A percentile compares a stretch with the other conserved stretches of the same genome.
Evolutionary conservation across 1,284 basidiomycete species (phyloP).

Genomic region (Cutaneotrichosporon curvatum): DNA sequence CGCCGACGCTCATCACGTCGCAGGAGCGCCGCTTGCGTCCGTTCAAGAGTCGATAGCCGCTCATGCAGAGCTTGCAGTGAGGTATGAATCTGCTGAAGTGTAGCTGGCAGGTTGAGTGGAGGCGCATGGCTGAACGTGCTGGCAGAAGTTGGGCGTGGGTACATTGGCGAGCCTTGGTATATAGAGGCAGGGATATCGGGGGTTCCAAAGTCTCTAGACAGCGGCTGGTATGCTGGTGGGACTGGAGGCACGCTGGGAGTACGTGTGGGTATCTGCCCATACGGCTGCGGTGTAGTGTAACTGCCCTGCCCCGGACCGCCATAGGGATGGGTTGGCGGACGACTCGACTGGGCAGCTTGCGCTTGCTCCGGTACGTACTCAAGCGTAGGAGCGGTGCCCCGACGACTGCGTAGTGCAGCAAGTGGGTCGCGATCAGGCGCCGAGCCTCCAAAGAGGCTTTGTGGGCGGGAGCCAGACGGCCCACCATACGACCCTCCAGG

Average conservation of each 20-base stretch:
- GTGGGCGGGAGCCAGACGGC: slow-evolving; percentile 3
- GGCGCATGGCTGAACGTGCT: slow-evolving; percentile 39
- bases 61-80: slow-evolving; percentile 84
- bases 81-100: slow-evolving; percentile 55
- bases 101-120: slow-evolving; percentile 29
- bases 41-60: slow-evolving; percentile 69
- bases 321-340: too few species aligned
- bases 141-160: slow-evolving; percentile 28
- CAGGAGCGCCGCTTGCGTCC: slow-evolving; percentile 35
- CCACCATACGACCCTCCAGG: neutral
- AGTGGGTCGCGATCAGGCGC: slow-evolving; percentile 5
- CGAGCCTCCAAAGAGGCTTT: slow-evolving; percentile 7
- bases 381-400: neutral
- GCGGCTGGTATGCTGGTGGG: neutral
- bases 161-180: slow-evolving; percentile 4
- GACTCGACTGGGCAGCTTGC: neutral
- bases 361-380: slow-evolving; percentile 1
- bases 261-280: neutral
- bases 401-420: neutral
- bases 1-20: slow-evolving; percentile 24
- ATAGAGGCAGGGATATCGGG: slow-evolving; percentile 23
- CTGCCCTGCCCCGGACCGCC: neutral
- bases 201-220: slow-evolving; percentile 22
- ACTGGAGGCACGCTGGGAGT: slow-evolving; percentile 3
- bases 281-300: neutral